phyloP scores from a whole-genome alignment of 805 yeast genomes.

The Starmerella apis region DNA sequence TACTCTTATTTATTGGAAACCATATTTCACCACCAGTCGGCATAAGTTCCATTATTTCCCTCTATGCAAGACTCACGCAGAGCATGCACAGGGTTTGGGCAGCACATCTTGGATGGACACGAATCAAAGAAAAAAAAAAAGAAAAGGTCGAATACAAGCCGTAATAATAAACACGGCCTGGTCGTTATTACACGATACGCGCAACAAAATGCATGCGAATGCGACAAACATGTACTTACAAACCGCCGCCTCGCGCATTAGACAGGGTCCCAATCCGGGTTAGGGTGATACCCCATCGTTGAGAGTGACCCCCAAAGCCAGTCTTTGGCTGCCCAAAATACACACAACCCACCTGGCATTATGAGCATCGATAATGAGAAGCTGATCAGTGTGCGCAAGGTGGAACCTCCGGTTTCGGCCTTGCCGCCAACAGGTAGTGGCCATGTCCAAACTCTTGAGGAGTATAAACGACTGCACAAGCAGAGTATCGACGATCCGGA shows the following conservation, averaged over 20 bases:
- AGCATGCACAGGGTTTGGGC: neutral
- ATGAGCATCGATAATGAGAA: slow-evolving; percentile 27
- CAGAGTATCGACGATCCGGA: slow-evolving; percentile 73
- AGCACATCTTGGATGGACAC: too few relatives aligned
- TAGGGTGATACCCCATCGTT: slow-evolving; percentile 7
- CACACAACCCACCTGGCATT: neutral
- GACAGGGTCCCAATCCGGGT: slow-evolving; percentile 4
- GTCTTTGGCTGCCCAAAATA: neutral
- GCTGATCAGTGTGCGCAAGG: slow-evolving; percentile 26
- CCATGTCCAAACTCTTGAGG: slow-evolving; percentile 49
- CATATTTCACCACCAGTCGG: too few relatives aligned
- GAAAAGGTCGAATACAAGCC: too few relatives aligned
- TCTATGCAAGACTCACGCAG: neutral
- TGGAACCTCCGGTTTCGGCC: slow-evolving; percentile 25
- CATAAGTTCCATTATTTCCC: too few relatives aligned
- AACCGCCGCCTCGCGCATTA: too few relatives aligned
- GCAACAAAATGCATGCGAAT: neutral
- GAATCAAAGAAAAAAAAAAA: too few relatives aligned
- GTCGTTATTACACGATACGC: neutral
- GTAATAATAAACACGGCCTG: too few relatives aligned
- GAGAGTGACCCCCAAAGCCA: neutral
- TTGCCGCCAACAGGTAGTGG: slow-evolving; percentile 22
- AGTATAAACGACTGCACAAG: slow-evolving; percentile 58
- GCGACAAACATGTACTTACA: neutral
- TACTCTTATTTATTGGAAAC: too few relatives aligned